Evolutionary conservation across 1,284 basidiomycete species (phyloP).

Genomic region (Xerocomus cyaneibrunnescens): DNA sequence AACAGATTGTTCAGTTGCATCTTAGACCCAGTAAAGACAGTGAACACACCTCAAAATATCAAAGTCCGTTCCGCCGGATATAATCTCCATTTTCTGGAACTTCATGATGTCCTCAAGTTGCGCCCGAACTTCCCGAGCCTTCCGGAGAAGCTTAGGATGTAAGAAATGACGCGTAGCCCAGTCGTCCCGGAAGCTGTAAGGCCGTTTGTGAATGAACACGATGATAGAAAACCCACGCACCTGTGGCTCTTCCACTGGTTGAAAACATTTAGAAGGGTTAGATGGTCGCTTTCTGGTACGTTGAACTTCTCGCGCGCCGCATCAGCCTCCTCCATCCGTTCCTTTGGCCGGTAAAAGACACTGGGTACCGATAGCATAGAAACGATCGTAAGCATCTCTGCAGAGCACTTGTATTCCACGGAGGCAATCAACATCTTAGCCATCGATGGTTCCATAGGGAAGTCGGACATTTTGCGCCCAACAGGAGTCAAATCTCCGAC

Average conservation of each 20-base stretch:
- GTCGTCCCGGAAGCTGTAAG: constrained; percentile 77
- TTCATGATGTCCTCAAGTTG: constrained; percentile 99
- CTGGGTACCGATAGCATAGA: constrained; percentile 98
- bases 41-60: constrained; percentile 79
- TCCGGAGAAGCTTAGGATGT: constrained; percentile 93
- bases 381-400: constrained; percentile 97
- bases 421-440: constrained; percentile 98
- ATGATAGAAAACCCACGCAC: constrained; percentile 41
- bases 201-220: constrained; percentile 2
- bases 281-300: constrained; percentile 96
- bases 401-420: constrained; percentile 90
- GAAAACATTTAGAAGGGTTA: constrained; percentile 96
- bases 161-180: constrained; percentile 96
- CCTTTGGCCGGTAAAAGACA: constrained; percentile 95
- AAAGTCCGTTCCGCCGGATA: constrained; percentile 93
- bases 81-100: constrained; percentile 90
- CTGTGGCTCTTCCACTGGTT: constrained; percentile 97
- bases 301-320: constrained; percentile 98
- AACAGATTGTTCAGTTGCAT: constrained; percentile 1
- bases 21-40: neutral
- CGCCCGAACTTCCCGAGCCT: constrained; percentile 93
- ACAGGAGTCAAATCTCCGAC: constrained; percentile 92
- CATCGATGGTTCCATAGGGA: constrained; percentile 97
- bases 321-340: constrained; percentile 94
- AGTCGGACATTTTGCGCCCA: constrained; percentile 97